Base-by-base conservation (phyloP, 192 early-diverging fungal genomes). In the Gonapodya prolifera region DNA sequence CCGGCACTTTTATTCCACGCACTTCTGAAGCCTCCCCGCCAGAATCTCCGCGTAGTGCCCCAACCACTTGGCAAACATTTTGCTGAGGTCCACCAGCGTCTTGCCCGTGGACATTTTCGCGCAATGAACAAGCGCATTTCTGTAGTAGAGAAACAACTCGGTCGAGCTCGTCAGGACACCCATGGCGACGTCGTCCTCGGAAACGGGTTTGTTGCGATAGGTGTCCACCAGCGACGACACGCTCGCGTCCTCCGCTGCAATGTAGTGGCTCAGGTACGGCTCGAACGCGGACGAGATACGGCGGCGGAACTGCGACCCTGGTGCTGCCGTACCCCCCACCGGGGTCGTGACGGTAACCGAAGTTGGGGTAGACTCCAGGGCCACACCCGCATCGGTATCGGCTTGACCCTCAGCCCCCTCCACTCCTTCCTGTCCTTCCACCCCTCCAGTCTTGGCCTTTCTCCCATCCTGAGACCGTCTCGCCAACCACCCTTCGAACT, bases 61-160 rank as follows among this genome's bases (percentile, higher is more conserved):
- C 2, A 99, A 85, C 81, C 90, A 89, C 79, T 94, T 95, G 35
- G 84, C 88, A 85, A 98, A 97, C 35, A 95, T 82, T 17, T 83
- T 82, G 77, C 88, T 86, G 1, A 99, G 85, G 79, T 98, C 95
- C 34, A 92, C 83, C 79, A 99, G 93, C 0, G 97, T 90, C 78
- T 94, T 90, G 75, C 91, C 87, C 0, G 92, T 92, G 1, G 94
- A 94, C 45, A 98, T 82, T 74, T 92, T 91, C 0, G 94, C 89
- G 78, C 92, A 96, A 77, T 94, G 91, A 16, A 87, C 88, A 29
- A 99, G 81, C 1, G 96, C 91, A 78, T 96, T 92, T 29, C 94
- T 91, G 85, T 97, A 98, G 78, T 88, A 92, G 77, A 92, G 87
- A 83, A 98, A 95, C 35, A 99, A 85, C 69, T 99, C 97, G 0